Evolutionary conservation across 2,329 filamentous ascomycete species (phyloP), one percentile per base, ranked within the genome.

Genomic region (Lachnellula hyalina): DNA sequence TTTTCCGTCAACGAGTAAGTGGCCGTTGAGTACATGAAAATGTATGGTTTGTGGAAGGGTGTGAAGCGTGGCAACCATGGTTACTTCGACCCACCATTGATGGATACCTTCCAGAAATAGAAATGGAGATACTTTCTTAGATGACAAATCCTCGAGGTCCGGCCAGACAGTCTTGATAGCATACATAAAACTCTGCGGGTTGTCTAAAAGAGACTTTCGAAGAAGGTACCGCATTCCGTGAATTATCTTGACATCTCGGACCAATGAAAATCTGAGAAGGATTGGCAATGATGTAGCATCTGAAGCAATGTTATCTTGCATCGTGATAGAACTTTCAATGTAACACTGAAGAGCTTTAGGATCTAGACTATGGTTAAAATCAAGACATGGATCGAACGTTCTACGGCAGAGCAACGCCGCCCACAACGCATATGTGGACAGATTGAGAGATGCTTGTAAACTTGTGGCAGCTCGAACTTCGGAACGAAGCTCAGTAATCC

Each of bases 351-450:
- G 55, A 8, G 65, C 57, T 11, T 45, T 38, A 7, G 54, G 2
- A 34, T 56, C 38, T 3, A 61, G n/a, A 8, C 17, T 4, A 2
- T 5, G 17, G n/a, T 25, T 28, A 9, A 28, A 14, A 0, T 59
- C 53, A 12, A 55, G 3, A 49, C 57, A 56, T 2, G 64, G 32
- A 1, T 58, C 65, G 52, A 78, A 78, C 0, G 78, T 81, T 2
- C 73, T 69, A 23, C 75, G 71, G 49, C 82, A 86, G 0, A 87
- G 69, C 0, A 87, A 57, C 0, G 83, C 77, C 0, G 82, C 77
- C 68, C 76, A 77, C 0, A 86, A 72, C 0, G 74, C 74, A 57
- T 80, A 83, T 0, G 62, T 59, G 3, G 75, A 72, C 5, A 69
- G 68, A 25, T 71, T 72, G 17, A 70, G 67, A 0, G 75, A 68